Evolutionary conservation across 257 asterid genomes (phyloP).

Genomic region (Asclepias syriaca): DNA sequence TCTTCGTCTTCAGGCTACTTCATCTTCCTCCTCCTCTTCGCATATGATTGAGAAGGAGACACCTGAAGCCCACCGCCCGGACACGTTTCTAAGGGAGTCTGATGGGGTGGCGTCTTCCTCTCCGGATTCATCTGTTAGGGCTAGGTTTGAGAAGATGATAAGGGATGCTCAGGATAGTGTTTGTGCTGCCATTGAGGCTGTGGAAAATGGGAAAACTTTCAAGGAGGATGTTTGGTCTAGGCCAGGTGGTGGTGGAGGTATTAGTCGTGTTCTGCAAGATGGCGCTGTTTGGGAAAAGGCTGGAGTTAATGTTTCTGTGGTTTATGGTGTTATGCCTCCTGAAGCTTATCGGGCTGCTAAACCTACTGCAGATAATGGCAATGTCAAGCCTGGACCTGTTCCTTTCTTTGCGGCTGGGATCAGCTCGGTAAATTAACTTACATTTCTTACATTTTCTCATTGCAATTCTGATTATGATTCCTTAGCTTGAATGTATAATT

Average conservation of each 20-base stretch:
- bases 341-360: slow-evolving; percentile 98
- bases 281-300: slow-evolving; percentile 94
- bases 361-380: slow-evolving; percentile 55
- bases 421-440: slow-evolving; percentile 65
- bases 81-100: slow-evolving; percentile 59
- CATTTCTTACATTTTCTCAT: not conserved
- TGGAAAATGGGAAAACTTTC: slow-evolving; percentile 63
- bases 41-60: slow-evolving; percentile 67
- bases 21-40: slow-evolving; percentile 30
- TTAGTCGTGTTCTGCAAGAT: slow-evolving; percentile 91
- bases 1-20: not conserved
- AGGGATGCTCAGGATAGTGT: slow-evolving; percentile 81
- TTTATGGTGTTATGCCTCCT: slow-evolving; percentile 96
- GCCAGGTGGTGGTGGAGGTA: slow-evolving; percentile 99
- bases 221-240: slow-evolving; percentile 96
- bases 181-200: slow-evolving; percentile 66
- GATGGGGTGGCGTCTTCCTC: slow-evolving; percentile 29
- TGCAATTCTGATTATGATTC: not conserved
- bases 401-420: slow-evolving; percentile 98
- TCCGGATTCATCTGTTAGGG: slow-evolving; percentile 38
- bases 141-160: slow-evolving; percentile 87
- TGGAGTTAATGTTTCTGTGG: slow-evolving; percentile 96
- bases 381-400: slow-evolving; percentile 65
- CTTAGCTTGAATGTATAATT: not conserved
- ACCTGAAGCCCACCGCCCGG: slow-evolving; percentile 47